Conservation (phyloP, 2,329 filamentous ascomycete genomes). For the Apiospora hydei region DNA sequence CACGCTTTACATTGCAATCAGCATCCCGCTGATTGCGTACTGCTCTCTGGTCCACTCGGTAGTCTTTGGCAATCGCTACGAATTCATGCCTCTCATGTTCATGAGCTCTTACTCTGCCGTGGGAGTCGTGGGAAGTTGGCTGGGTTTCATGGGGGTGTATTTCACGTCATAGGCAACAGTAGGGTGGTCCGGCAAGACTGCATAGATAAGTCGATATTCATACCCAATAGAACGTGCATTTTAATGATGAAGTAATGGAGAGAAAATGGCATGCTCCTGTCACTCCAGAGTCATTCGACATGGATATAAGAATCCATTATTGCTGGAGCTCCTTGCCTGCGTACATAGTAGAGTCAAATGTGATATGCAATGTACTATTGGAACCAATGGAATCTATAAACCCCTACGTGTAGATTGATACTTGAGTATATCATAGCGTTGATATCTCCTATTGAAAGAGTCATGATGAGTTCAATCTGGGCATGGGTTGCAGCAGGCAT, state of each 20-base stretch:
- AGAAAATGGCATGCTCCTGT: not conserved
- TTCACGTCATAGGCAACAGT: conserved; percentile 61
- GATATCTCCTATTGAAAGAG: not conserved
- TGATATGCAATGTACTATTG: not conserved
- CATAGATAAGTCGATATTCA: conserved; percentile 8
- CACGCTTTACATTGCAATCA: conserved; percentile 85
- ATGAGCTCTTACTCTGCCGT: conserved; percentile 93
- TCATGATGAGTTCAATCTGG: not conserved
- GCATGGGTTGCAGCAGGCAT: conserved; percentile 7
- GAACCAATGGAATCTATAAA: not conserved
- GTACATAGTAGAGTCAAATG: not conserved
- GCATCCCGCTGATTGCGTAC: conserved; percentile 89
- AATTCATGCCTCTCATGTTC: conserved; percentile 97
- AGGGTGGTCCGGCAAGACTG: conserved; percentile 19
- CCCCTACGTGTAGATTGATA: too few species aligned
- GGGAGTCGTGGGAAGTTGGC: conserved; percentile 94
- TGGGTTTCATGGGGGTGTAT: conserved; percentile 93
- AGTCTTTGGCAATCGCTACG: conserved; percentile 82
- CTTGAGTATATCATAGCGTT: not conserved
- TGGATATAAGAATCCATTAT: not conserved
- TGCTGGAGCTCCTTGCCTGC: too few species aligned
- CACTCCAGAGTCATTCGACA: not conserved
- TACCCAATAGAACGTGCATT: conserved; percentile 20
- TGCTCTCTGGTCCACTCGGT: conserved; percentile 83
- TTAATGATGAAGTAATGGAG: not conserved